Evolutionary conservation across 306 rosid genomes (phyloP), one percentile per base, ranked within the genome.

Genomic region (Castanea mollissima): DNA sequence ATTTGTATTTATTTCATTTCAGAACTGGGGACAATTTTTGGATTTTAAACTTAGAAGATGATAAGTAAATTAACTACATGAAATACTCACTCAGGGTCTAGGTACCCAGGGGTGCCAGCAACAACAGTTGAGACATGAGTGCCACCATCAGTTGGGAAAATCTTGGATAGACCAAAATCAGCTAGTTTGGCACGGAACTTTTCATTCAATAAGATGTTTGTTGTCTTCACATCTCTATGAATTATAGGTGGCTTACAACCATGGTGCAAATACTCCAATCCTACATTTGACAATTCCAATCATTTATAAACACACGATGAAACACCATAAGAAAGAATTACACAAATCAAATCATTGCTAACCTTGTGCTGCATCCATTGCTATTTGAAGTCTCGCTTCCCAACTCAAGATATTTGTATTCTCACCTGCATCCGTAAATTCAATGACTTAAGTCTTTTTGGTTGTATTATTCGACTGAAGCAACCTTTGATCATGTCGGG

Each of bases 231-330:
- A 71, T 88, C 90, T 79, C 89, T 86, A 16, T 90, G 94, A 31
- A 77, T 44, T 62, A 83, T 82, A 5, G 74, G 83, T n/a, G 87
- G 89, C 74, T 69, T 84, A 49, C 91, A 86, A 80, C 91, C 91
- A 14, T 74, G 46, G 41, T 90, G 91, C 68, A 90, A 75, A 76
- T 90, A 90, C 79, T 90, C 94, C 71, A 90, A 16, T 71, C 93
- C 91, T 90, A 80, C 57, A 38, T 32, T 55, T 63, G 5, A 9
- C 1, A 12, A 1, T 14, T n/a, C 11, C 29, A 8, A 29, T 15
- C 35, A 27, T 41, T 56, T 11, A 54, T 58, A 21, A 27, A 58
- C 21, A 10, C 3, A 4, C 0, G 3, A 8, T 8, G 23, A 27
- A n/a, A 56, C 29, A 3, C 18, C 4, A 0, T 13, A 15, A 5